These are phyloP conservation scores for Irpex sp. DNA, from an alignment of 1,284 basidiomycete species.

Conservation along the genomic window DNA sequence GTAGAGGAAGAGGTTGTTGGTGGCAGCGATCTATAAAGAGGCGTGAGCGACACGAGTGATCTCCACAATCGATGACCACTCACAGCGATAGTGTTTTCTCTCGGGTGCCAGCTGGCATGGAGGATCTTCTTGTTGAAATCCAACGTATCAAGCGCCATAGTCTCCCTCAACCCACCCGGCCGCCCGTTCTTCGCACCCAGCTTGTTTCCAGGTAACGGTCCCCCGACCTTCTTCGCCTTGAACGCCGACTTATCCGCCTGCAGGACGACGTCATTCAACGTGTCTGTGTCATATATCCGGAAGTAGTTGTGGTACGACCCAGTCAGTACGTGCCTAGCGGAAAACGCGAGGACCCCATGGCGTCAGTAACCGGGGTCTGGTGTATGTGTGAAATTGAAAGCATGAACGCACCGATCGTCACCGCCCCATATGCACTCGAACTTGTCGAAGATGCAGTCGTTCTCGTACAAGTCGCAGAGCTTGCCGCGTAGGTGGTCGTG, in stretches of 20 bases:
- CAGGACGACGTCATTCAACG: constrained; percentile 85
- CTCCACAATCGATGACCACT: constrained; percentile 27
- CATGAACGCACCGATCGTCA: constrained; percentile 78
- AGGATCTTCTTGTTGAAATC: constrained; percentile 99
- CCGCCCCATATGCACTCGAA: constrained; percentile 98
- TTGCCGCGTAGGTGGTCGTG: constrained; percentile 98
- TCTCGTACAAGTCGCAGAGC: constrained; percentile 98
- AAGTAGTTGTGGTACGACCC: constrained; percentile 99
- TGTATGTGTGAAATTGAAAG: background rate
- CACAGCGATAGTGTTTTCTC: constrained; percentile 95
- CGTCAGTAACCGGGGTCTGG: background rate
- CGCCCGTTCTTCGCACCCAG: constrained; percentile 68
- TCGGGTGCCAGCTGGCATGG: constrained; percentile 95
- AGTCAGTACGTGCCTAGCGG: constrained; percentile 81
- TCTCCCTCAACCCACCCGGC: constrained; percentile 68
- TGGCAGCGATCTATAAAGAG: constrained; percentile 75
- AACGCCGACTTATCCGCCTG: constrained; percentile 99
- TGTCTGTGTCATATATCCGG: constrained; percentile 97
- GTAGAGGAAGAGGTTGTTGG: constrained; percentile 89
- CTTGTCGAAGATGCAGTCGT: constrained; percentile 99
- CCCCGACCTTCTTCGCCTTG: constrained; percentile 97
- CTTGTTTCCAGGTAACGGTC: constrained; percentile 67
- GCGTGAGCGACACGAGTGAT: constrained; percentile 4
- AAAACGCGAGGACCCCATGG: background rate
- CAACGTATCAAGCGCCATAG: constrained; percentile 85